These are phyloP conservation scores for Neocucurbitaria cava DNA, from an alignment of 2,329 filamentous ascomycete species.

Conservation along the genomic window DNA sequence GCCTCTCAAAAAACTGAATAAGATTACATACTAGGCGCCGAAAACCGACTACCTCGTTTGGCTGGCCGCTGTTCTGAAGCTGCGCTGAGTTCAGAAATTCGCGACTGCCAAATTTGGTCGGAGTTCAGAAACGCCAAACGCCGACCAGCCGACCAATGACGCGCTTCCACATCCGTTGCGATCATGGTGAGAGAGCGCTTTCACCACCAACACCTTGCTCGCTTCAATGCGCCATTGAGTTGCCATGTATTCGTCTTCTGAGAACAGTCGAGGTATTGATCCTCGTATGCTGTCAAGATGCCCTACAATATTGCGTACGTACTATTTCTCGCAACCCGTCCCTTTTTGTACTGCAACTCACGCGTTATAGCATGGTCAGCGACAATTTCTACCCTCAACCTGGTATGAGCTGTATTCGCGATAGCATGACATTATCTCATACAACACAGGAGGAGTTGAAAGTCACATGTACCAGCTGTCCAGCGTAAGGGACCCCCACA, in stretches of 20 bases:
- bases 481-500: conserved; percentile 57
- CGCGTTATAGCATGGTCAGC: conserved; percentile 78
- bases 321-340: neutral
- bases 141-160: conserved; percentile 36
- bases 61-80: conserved; percentile 1
- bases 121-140: conserved; percentile 26
- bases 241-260: conserved; percentile 30
- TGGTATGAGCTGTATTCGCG: conserved; percentile 51
- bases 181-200: conserved; percentile 1
- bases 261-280: conserved; percentile 20
- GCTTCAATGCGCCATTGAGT: conserved; percentile 11
- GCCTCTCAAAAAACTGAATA: neutral
- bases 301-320: conserved; percentile 73
- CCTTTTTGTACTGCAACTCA: conserved; percentile 10
- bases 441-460: conserved; percentile 76
- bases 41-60: neutral
- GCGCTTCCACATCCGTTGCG: conserved; percentile 15
- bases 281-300: conserved; percentile 55
- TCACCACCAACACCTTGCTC: neutral
- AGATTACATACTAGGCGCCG: neutral
- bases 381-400: conserved; percentile 99
- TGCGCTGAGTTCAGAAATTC: conserved; percentile 21
- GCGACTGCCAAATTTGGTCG: conserved; percentile 36
- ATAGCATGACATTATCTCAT: conserved; percentile 25
- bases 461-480: conserved; percentile 98